Evolutionary conservation across 163 green algal genomes (phyloP).

Genomic region (Scenedesmus sp.): DNA sequence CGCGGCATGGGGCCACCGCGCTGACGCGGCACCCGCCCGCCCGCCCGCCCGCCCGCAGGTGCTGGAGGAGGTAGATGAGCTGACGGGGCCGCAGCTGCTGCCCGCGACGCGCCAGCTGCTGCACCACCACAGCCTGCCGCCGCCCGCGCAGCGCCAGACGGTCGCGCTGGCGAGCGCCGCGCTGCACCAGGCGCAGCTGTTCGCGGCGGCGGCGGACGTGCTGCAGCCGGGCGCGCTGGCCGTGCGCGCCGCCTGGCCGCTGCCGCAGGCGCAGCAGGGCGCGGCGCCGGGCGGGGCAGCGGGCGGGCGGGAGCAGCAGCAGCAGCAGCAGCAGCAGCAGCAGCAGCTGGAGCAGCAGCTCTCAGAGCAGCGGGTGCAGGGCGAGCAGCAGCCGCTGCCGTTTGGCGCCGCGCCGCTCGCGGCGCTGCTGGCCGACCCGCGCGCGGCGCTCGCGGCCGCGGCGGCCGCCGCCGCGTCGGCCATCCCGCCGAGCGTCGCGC

Average conservation of each 20-base stretch:
- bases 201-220: constrained; percentile 22
- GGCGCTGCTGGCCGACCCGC: constrained; percentile 34
- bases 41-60: constrained; percentile 43
- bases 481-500: background rate
- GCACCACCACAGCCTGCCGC: constrained; percentile 15
- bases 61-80: constrained; percentile 34
- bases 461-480: constrained; percentile 26
- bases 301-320: background rate
- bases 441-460: background rate
- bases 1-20: background rate
- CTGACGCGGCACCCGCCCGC: background rate
- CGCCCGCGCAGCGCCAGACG: background rate
- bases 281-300: no score
- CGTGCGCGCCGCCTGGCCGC: constrained; percentile 11
- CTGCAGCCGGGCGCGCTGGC: background rate
- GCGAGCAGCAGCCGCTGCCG: background rate
- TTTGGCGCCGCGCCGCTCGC: background rate
- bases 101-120: constrained; percentile 30
- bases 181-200: constrained; percentile 14
- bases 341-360: constrained; percentile 4
- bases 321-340: background rate
- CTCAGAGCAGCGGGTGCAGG: no score
- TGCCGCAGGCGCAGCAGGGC: constrained; percentile 5
- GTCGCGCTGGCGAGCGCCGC: constrained; percentile 21
- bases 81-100: constrained; percentile 17